A percentile compares a stretch with the other conserved stretches of the same genome.
Conservation (phyloP, 2,329 filamentous ascomycete genomes). For the Aspergillus fumigatus region DNA sequence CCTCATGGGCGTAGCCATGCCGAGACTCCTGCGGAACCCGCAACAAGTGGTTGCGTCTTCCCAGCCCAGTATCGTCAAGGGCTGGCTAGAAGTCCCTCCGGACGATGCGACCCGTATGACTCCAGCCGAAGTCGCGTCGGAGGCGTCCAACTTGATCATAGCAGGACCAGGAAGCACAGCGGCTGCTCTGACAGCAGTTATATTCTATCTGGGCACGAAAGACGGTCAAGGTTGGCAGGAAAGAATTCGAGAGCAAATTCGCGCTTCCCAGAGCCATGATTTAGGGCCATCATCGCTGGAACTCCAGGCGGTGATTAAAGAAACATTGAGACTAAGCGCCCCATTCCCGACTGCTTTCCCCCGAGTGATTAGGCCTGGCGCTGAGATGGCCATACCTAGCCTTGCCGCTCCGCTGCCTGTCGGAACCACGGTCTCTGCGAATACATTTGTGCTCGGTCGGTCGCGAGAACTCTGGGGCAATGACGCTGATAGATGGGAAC, state of each 20-base stretch:
- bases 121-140: conserved; percentile 7
- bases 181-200: conserved; percentile 12
- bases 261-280: background rate
- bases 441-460: conserved; percentile 14
- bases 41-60: background rate
- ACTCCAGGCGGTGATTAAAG: conserved; percentile 17
- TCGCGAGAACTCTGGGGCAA: conserved; percentile 15
- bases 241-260: conserved; percentile 6
- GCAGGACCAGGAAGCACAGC: conserved; percentile 17
- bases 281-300: background rate
- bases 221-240: conserved; percentile 14
- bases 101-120: conserved; percentile 12
- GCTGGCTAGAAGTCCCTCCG: conserved; percentile 11
- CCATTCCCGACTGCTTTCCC: conserved; percentile 17
- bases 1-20: conserved; percentile 3
- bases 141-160: conserved; percentile 13
- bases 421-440: conserved; percentile 17
- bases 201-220: conserved; percentile 10
- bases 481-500: conserved; percentile 12
- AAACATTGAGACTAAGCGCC: conserved; percentile 11
- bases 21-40: conserved; percentile 5
- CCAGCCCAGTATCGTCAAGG: conserved; percentile 13
- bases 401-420: conserved; percentile 10
- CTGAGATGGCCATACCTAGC: conserved; percentile 9
- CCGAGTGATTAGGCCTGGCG: conserved; percentile 13